These are phyloP conservation scores for Adansonia digitata DNA, from an alignment of 345 rosid genomes.

Conservation along the genomic window DNA sequence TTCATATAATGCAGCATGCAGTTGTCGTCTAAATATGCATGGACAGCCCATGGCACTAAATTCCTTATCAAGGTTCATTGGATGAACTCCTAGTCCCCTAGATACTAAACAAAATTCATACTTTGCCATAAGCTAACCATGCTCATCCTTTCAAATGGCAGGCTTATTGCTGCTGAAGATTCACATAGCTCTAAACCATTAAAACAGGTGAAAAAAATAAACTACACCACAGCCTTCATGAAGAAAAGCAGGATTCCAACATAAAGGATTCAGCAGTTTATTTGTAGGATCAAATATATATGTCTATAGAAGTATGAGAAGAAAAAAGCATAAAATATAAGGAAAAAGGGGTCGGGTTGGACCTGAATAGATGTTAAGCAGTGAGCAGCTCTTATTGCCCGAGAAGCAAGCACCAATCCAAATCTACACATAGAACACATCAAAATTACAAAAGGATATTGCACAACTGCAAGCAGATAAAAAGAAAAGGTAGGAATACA, in stretches of 20 bases:
- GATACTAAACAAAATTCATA: background rate
- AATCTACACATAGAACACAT: slow-evolving; percentile 30
- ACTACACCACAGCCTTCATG: background rate
- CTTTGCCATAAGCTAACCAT: background rate
- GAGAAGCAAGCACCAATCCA: slow-evolving; percentile 60
- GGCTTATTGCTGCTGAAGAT: background rate
- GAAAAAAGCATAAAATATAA: background rate
- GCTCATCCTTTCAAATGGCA: background rate
- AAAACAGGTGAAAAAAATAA: background rate
- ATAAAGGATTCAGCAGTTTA: background rate
- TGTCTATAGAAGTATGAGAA: no score
- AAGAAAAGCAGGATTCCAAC: background rate
- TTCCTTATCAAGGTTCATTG: background rate
- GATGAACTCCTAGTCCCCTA: background rate
- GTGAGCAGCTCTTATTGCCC: slow-evolving; percentile 71
- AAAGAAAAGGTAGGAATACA: background rate
- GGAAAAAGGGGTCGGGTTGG: background rate
- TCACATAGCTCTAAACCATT: background rate
- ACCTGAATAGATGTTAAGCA: slow-evolving; percentile 76
- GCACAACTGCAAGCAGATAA: background rate
- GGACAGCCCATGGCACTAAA: background rate
- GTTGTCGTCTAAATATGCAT: background rate
- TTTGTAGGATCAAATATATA: background rate
- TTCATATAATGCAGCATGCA: background rate
- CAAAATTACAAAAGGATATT: background rate